Conservation (phyloP, 2,329 filamentous ascomycete genomes). For the Talaromyces sp. region DNA sequence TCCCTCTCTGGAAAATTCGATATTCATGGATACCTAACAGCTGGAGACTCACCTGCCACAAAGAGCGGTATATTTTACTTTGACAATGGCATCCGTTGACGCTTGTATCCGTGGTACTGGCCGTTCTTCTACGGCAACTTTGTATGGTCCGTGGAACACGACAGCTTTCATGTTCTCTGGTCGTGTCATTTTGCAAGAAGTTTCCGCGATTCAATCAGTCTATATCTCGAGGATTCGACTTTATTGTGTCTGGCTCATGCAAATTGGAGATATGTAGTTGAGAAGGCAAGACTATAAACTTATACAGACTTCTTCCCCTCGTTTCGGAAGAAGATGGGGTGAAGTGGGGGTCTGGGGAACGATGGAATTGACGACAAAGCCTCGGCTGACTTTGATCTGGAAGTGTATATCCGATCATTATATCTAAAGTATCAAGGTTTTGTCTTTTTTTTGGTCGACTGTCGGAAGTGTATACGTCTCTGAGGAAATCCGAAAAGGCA, state of each 20-base stretch:
- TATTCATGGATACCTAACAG: neutral
- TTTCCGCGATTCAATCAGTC: no score
- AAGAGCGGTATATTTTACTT: conserved; percentile 74
- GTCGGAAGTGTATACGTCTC: neutral
- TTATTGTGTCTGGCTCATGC: neutral
- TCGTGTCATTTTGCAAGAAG: neutral
- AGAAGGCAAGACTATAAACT: neutral
- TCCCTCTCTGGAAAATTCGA: neutral
- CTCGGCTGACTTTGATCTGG: neutral
- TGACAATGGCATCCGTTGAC: conserved; percentile 71
- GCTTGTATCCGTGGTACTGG: conserved; percentile 70
- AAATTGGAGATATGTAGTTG: neutral
- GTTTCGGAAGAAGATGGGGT: neutral
- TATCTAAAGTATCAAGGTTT: no score
- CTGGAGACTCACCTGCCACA: conserved; percentile 67
- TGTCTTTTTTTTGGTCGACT: neutral
- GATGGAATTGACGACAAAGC: neutral
- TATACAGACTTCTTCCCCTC: neutral
- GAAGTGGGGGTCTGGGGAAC: neutral
- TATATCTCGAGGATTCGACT: no score
- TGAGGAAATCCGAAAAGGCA: no score
- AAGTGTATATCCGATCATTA: no score
- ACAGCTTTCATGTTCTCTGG: conserved; percentile 70
- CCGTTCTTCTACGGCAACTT: conserved; percentile 71
- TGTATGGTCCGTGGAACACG: conserved; percentile 72